phyloP scores from a whole-genome alignment of 2,329 filamentous ascomycete genomes.

The Colletotrichum karsti region DNA sequence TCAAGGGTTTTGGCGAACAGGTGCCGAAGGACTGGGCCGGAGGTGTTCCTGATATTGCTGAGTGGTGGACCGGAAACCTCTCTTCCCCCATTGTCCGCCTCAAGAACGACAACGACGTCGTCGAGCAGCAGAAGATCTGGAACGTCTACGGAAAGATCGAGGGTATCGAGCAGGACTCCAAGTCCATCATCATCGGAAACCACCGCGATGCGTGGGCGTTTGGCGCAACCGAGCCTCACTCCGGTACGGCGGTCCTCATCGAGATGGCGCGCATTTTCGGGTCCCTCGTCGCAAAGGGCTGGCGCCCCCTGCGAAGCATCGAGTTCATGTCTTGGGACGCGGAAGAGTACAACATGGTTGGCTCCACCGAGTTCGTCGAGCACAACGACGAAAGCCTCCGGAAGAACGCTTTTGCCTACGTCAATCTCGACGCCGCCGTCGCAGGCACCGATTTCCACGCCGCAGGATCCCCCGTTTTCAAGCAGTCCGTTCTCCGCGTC shows the following conservation, averaged over 20 bases:
- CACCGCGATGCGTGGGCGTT: conserved; percentile 94
- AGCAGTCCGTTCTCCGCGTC: conserved; percentile 75
- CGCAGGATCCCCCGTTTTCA: conserved; percentile 82
- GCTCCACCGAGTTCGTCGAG: conserved; percentile 95
- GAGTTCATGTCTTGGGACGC: conserved; percentile 98
- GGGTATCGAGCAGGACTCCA: conserved; percentile 84
- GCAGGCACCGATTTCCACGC: conserved; percentile 79
- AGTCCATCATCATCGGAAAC: conserved; percentile 89
- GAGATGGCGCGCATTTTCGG: conserved; percentile 89
- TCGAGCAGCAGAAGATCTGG: conserved; percentile 84
- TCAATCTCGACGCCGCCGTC: conserved; percentile 90
- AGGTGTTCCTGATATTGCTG: conserved; percentile 75
- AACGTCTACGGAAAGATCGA: conserved; percentile 87
- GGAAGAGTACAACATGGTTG: conserved; percentile 90
- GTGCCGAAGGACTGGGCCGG: conserved; percentile 79
- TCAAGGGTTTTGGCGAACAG: conserved; percentile 78
- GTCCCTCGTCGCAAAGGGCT: conserved; percentile 78
- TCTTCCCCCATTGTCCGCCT: conserved; percentile 82
- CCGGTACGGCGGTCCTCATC: conserved; percentile 89
- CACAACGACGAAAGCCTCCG: conserved; percentile 79
- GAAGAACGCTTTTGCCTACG: conserved; percentile 81
- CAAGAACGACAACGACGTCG: conserved; percentile 87
- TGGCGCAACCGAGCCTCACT: conserved; percentile 85
- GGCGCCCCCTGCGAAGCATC: conserved; percentile 92
- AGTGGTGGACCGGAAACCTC: conserved; percentile 80